These are phyloP conservation scores for Peronosclerospora sorghi DNA, from an alignment of 352 stramenopile genomes.

Conservation along the genomic window DNA sequence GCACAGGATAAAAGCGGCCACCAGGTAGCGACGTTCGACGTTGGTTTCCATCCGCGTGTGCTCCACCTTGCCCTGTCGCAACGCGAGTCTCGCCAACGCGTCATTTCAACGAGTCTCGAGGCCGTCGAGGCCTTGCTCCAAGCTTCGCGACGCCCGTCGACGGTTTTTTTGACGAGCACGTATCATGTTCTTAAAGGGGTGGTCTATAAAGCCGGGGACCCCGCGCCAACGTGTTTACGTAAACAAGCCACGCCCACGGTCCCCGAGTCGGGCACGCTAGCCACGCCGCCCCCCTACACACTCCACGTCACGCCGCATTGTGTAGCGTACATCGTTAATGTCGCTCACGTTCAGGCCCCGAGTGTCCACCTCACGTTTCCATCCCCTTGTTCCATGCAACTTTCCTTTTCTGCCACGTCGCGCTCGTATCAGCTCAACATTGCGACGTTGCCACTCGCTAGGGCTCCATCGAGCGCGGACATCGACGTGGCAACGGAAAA, in stretches of 20 bases:
- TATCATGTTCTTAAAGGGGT: slow-evolving; percentile 84
- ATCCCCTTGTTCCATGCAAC: slow-evolving; percentile 18
- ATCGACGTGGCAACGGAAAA: slow-evolving; percentile 60
- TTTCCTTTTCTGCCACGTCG: slow-evolving; percentile 22
- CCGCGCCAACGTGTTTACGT: slow-evolving; percentile 60
- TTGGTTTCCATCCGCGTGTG: too few relatives aligned
- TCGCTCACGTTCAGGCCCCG: slow-evolving; percentile 21
- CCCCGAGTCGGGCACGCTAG: too few relatives aligned
- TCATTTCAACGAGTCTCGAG: slow-evolving; percentile 83
- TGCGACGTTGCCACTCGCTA: slow-evolving; percentile 15
- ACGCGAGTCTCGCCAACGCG: neutral
- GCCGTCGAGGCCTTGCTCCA: slow-evolving; percentile 34
- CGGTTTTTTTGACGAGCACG: slow-evolving; percentile 20
- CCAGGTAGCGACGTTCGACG: too few relatives aligned
- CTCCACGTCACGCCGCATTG: slow-evolving; percentile 6
- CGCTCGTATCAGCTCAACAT: slow-evolving; percentile 25
- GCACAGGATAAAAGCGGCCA: too few relatives aligned
- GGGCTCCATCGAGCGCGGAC: slow-evolving; percentile 23
- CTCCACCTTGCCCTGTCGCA: too few relatives aligned
- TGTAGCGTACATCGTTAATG: slow-evolving; percentile 37
- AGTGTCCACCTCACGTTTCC: slow-evolving; percentile 36
- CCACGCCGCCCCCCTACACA: too few relatives aligned
- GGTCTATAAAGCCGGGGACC: slow-evolving; percentile 73
- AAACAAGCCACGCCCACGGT: slow-evolving; percentile 13
- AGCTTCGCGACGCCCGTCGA: too few relatives aligned